Base-by-base conservation (phyloP, 2,329 filamentous ascomycete genomes). In the Apiospora sp. region DNA sequence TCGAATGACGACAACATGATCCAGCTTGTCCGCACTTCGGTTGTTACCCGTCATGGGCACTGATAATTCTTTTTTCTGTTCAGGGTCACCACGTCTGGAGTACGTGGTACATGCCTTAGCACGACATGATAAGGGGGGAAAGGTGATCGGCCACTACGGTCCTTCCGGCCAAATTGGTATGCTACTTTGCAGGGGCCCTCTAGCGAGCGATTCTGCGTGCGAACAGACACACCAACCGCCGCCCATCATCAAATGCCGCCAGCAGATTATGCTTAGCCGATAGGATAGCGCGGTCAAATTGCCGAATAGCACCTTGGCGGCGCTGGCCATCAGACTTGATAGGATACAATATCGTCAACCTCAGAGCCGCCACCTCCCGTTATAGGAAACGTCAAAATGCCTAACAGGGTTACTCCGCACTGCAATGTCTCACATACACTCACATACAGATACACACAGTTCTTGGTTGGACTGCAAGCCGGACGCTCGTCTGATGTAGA, bases 21-120 rank as follows among this genome's bases (percentile, higher is more conserved):
- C 58, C 3, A 4, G 30, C 16, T 22, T 37, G 58, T 41, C 58
- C 34, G 34, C n/a, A 64, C n/a, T 41, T 64, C 34, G 58, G 58
- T 64, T 64, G 58, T 64, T 64, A 64, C 58, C 58, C 58, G 58
- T 64, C 19, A 64, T 64, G 34, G 34, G n/a, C n/a, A 19, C 34
- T 41, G 37, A 41, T 41, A 10, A 10, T 10, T 41, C 10, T 41
- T 41, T 41, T 41, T 41, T 14, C 10, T 37, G 10, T 61, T 58
- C 51, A 58, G 54, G 54, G 54, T 37, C 54, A 61, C 6, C 30
- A 61, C 30, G 16, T 37, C 19, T 61, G 4, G 7, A 37, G 54
- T 61, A 61, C 30, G 30, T 8, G 54, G 30, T 61, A 37, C 30
- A 61, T 14, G 58, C 58, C 10, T 34, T 64, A 41, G 30, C 34